Conservation (phyloP, 176 grass and related monocot species). For the Tuctoria greenei region DNA sequence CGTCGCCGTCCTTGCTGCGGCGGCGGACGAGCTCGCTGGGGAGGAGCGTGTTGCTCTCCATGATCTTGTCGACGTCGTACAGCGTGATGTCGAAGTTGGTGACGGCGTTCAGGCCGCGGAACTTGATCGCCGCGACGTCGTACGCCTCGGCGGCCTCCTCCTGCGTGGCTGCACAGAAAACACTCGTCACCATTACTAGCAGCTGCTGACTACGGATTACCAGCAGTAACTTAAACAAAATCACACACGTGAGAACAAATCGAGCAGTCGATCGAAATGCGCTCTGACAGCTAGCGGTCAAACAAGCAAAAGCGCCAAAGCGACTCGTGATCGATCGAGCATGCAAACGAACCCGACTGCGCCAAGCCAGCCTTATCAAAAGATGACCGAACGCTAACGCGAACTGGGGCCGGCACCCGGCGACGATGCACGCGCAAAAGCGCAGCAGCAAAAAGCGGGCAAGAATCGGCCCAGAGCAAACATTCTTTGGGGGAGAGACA, state of each 20-base stretch:
- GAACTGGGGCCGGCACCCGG: constrained; percentile 35
- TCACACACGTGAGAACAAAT: background rate
- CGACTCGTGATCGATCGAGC: constrained; percentile 3
- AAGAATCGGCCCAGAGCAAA: constrained; percentile 38
- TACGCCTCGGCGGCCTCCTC: constrained; percentile 97
- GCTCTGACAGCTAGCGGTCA: too few relatives aligned
- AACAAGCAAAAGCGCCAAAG: constrained; percentile 33
- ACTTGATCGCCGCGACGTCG: constrained; percentile 96
- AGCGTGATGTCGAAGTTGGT: constrained; percentile 93
- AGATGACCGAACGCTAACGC: constrained; percentile 31
- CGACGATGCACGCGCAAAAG: constrained; percentile 46
- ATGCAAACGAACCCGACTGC: constrained; percentile 21
- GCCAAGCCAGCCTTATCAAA: constrained; percentile 73
- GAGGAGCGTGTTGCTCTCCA: constrained; percentile 81
- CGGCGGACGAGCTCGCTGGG: constrained; percentile 58
- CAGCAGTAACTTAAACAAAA: background rate
- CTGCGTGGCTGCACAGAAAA: constrained; percentile 58
- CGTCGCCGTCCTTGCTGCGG: constrained; percentile 36
- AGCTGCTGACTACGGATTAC: too few relatives aligned
- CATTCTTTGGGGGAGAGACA: constrained; percentile 56
- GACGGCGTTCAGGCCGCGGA: constrained; percentile 87
- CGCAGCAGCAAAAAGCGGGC: constrained; percentile 55
- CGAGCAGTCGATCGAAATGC: background rate
- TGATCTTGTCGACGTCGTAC: constrained; percentile 91
- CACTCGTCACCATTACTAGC: background rate